phyloP scores from a whole-genome alignment of 768 basidiomycete genomes.

The Serendipita sp. region DNA sequence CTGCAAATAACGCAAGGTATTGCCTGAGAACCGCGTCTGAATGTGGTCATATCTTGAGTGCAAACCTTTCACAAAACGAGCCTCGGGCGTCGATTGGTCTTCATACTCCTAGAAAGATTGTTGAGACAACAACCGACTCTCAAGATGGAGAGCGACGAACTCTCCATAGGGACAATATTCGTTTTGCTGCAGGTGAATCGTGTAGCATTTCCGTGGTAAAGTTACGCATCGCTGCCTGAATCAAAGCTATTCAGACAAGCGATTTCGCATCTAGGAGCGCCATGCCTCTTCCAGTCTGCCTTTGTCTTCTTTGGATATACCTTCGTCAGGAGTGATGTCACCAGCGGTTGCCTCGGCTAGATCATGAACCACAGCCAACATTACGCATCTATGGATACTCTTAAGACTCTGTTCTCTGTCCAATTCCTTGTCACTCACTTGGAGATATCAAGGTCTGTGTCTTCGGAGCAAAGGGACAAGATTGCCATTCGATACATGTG shows the following conservation, averaged over 20 bases:
- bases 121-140: neutral
- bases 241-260: constrained; percentile 7
- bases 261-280: neutral
- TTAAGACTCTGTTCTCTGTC: neutral
- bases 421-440: constrained; percentile 31
- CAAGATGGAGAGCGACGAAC: constrained; percentile 21
- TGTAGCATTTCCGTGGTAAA: constrained; percentile 86
- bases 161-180: constrained; percentile 56
- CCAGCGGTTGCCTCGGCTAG: constrained; percentile 90
- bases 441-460: constrained; percentile 48
- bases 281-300: constrained; percentile 51
- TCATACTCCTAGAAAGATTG: constrained; percentile 59
- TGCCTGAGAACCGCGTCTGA: neutral
- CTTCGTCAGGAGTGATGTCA: constrained; percentile 83
- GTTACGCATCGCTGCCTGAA: constrained; percentile 75
- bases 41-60: neutral
- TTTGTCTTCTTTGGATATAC: constrained; percentile 71
- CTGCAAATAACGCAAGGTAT: constrained; percentile 22
- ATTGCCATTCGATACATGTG: constrained; percentile 97
- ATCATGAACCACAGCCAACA: constrained; percentile 88
- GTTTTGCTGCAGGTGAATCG: constrained; percentile 44
- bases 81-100: constrained; percentile 50
- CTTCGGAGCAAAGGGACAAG: constrained; percentile 77
- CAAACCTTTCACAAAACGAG: constrained; percentile 74
- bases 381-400: constrained; percentile 40